These are phyloP conservation scores for Irpex sp. DNA, from an alignment of 1,284 basidiomycete species.

Conservation along the genomic window DNA sequence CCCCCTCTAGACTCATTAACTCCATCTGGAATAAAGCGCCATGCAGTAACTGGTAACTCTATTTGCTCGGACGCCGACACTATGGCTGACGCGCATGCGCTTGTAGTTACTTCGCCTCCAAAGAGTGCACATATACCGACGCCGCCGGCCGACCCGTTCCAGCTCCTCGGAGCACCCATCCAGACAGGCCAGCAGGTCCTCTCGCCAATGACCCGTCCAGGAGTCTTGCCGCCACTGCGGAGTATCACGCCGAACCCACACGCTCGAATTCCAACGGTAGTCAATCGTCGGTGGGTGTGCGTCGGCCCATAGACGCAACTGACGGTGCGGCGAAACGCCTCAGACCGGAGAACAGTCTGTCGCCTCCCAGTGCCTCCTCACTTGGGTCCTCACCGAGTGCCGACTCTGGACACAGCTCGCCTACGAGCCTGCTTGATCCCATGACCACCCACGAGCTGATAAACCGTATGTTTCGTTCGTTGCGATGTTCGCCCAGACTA, in stretches of 20 bases:
- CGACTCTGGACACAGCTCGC: constrained; percentile 12
- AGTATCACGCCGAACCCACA: neutral
- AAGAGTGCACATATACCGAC: constrained; percentile 77
- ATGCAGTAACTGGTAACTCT: constrained; percentile 70
- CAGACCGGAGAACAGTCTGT: constrained; percentile 9
- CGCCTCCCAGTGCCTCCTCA: constrained; percentile 15
- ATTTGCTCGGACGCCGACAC: neutral
- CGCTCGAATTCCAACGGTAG: neutral
- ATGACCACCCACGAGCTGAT: constrained; percentile 68
- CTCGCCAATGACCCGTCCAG: neutral
- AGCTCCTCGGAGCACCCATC: constrained; percentile 44
- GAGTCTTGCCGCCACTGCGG: neutral
- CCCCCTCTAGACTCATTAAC: constrained; percentile 9
- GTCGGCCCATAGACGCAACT: constrained; percentile 9
- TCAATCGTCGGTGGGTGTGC: constrained; percentile 3
- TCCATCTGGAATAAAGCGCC: constrained; percentile 45
- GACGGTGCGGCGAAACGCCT: constrained; percentile 20
- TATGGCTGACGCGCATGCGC: constrained; percentile 7
- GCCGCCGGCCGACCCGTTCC: constrained; percentile 73
- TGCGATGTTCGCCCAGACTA: constrained; percentile 2
- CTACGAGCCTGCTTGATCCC: constrained; percentile 43
- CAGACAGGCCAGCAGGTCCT: constrained; percentile 4
- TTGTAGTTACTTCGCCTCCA: constrained; percentile 71
- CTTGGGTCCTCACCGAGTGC: constrained; percentile 40
- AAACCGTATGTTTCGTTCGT: constrained; percentile 49